Percentiles rank a stretch among this genome's conserved stretches.
phyloP scores from a whole-genome alignment of 306 rosid genomes.

The Pterocarpus macrocarpus region DNA sequence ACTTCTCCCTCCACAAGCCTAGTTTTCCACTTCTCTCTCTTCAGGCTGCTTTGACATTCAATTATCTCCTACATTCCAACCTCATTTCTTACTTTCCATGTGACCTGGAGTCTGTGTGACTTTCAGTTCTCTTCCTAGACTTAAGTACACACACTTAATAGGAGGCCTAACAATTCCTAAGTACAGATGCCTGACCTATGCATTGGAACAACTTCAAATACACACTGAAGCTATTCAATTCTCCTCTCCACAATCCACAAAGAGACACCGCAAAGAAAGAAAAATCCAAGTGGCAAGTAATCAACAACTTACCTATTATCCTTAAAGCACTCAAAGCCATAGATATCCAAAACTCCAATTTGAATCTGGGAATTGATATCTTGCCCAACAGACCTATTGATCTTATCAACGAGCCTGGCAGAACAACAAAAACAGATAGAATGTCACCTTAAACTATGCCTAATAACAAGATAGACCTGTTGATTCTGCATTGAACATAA shows the following conservation, averaged over 20 bases:
- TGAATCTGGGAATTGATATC: slow-evolving; percentile 78
- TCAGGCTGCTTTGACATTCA: background rate
- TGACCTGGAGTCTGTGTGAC: background rate
- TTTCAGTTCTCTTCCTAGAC: background rate
- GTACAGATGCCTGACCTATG: slow-evolving; percentile 21
- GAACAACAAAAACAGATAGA: slow-evolving; percentile 38
- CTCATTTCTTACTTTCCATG: background rate
- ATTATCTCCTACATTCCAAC: background rate
- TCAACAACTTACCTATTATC: slow-evolving; percentile 78
- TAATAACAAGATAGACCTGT: background rate
- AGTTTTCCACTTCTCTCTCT: background rate
- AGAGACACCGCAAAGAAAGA: background rate
- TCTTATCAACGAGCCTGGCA: slow-evolving; percentile 97
- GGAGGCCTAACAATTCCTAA: background rate
- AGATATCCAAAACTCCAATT: slow-evolving; percentile 95
- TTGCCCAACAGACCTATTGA: slow-evolving; percentile 93
- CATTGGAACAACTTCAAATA: slow-evolving; percentile 18
- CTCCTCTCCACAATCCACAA: slow-evolving; percentile 14
- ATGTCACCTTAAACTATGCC: slow-evolving; percentile 19
- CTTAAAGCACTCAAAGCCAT: slow-evolving; percentile 98
- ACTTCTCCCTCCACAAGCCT: background rate
- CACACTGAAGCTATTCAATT: slow-evolving; percentile 11
- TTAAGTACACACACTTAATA: background rate
- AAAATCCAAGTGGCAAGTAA: slow-evolving; percentile 29
- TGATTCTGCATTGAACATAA: slow-evolving; percentile 37